Evolutionary conservation across 2,329 filamentous ascomycete species (phyloP).

Genomic region (Arachnopeziza araneosa): DNA sequence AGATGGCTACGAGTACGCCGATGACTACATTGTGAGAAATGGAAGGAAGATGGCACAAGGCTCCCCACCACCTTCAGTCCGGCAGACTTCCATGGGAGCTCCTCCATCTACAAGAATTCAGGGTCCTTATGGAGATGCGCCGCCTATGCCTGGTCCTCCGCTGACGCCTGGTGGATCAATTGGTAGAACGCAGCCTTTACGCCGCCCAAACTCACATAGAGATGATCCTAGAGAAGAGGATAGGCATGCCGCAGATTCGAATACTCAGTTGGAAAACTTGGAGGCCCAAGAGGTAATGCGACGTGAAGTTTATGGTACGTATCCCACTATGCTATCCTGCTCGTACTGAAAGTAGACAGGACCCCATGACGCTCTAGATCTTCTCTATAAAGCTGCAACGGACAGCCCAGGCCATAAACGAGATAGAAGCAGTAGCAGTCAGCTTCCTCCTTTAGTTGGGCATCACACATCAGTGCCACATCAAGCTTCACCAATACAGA

Average conservation of each 20-base stretch:
- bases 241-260: conserved; percentile 44
- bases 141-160: conserved; percentile 36
- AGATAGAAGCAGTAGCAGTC: conserved; percentile 4
- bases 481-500: conserved; percentile 24
- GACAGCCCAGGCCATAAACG: conserved; percentile 40
- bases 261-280: conserved; percentile 57
- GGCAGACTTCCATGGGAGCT: conserved; percentile 32
- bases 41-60: conserved; percentile 58
- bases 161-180: conserved; percentile 61
- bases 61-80: conserved; percentile 31
- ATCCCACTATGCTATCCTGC: neutral
- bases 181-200: conserved; percentile 61
- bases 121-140: conserved; percentile 33
- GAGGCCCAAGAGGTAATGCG: conserved; percentile 62
- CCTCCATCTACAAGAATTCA: conserved; percentile 20
- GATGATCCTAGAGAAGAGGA: conserved; percentile 32
- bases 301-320: conserved; percentile 62
- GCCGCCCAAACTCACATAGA: conserved; percentile 47
- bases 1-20: conserved; percentile 35
- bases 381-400: conserved; percentile 81
- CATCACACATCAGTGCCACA: neutral
- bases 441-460: neutral
- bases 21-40: conserved; percentile 67
- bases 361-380: conserved; percentile 85
- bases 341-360: conserved; percentile 30